Evolutionary conservation across 1,284 basidiomycete genomes (phyloP), one percentile per base, ranked within the genome.

Genomic region (Grifola frondosa): DNA sequence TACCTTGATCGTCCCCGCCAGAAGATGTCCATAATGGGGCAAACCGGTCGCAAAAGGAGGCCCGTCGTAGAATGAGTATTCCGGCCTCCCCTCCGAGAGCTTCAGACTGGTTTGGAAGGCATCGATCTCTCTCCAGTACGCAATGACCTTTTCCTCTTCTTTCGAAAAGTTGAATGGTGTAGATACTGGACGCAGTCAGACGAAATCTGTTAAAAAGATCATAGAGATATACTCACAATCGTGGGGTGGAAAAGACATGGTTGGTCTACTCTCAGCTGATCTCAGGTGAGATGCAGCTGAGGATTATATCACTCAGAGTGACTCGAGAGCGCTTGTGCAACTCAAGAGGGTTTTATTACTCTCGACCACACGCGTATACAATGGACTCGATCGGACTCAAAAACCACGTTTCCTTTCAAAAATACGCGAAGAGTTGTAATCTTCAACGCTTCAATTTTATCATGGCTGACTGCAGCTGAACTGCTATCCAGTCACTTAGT

Each of bases 41-140:
- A 97, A 73, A 44, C 97, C 97, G 5, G 97, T 98, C 2, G 96
- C 96, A 61, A 98, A 99, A 1, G 96, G 96, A 6, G 96, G 96
- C 3, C 97, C 96, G 64, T 99, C 97, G 70, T 95, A 98, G 75
- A 99, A 99, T 31, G 91, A 86, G 68, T 80, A 98, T 54, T 91
- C 81, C 32, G 93, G 91, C 35, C 84, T 77, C 8, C 91, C 93
- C 63, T 97, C 87, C 3, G 90, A 92, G 44, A 97, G 83, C 71
- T 93, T 92, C 56, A 97, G 71, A 58, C 89, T 92, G 5, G 95
- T 97, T 65, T 88, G 81, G 72, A 99, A 99, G 42, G 97, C 97
- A 74, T 99, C 92, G 63, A 99, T 99, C 63, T 94, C 93, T 52
- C 81, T 77, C 97, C 97, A 99, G 70, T 85, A 98, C 45, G 78